Conservation (phyloP, 352 stramenopile species). For the Pythium brachiatum region DNA sequence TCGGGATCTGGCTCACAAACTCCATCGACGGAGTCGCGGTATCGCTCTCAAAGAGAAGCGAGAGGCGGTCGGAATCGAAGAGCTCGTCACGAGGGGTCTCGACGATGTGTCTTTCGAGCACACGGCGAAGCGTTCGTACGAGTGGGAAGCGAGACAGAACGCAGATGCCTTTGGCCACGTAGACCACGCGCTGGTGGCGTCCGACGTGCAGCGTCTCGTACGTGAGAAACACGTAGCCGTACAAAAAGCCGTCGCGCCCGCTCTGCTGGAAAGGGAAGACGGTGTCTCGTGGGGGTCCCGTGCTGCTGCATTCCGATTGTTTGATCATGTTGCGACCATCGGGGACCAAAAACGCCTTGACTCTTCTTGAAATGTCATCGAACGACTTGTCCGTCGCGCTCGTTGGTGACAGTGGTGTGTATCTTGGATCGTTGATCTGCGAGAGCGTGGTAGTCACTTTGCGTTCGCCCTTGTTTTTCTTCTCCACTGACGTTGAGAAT, state of each 20-base stretch:
- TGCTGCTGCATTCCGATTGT: slow-evolving; percentile 19
- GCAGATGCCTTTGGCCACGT: slow-evolving; percentile 65
- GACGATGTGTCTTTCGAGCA: slow-evolving; percentile 42
- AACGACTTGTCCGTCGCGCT: slow-evolving; percentile 21
- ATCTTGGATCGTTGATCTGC: neutral
- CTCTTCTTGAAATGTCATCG: slow-evolving; percentile 50
- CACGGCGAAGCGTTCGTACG: slow-evolving; percentile 49
- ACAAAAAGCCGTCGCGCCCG: slow-evolving; percentile 65
- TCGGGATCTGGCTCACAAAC: slow-evolving; percentile 26
- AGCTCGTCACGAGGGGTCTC: slow-evolving; percentile 33
- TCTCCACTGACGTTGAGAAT: slow-evolving; percentile 42
- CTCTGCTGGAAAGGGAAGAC: slow-evolving; percentile 82
- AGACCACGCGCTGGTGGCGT: slow-evolving; percentile 36
- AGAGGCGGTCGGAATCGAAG: slow-evolving; percentile 47
- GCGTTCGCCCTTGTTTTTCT: slow-evolving; percentile 17
- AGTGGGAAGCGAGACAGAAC: slow-evolving; percentile 63
- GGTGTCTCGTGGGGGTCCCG: slow-evolving; percentile 42
- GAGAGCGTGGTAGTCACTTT: slow-evolving; percentile 1
- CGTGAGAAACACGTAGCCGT: slow-evolving; percentile 74
- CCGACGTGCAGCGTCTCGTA: slow-evolving; percentile 57
- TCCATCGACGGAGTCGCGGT: slow-evolving; percentile 12
- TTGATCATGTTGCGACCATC: slow-evolving; percentile 52
- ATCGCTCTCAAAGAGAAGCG: slow-evolving; percentile 36
- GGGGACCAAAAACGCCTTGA: slow-evolving; percentile 75
- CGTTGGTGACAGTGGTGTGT: neutral